These are phyloP conservation scores for Microsporum canis DNA, from an alignment of 2,329 filamentous ascomycete genomes.

Conservation along the genomic window DNA sequence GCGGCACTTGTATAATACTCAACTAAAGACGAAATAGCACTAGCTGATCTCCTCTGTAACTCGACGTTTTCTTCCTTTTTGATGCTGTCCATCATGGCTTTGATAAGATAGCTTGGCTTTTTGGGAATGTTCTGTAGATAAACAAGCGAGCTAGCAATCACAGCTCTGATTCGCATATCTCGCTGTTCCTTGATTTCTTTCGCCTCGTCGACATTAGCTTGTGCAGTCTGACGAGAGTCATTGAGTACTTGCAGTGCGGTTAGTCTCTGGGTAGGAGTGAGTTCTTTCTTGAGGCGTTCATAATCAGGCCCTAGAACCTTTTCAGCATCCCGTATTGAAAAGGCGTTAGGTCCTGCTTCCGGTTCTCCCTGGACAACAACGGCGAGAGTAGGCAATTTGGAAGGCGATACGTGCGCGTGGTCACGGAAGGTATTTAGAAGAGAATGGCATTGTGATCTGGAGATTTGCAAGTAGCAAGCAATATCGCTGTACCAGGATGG, in stretches of 20 bases:
- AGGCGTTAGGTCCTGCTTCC: constrained; percentile 83
- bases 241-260: constrained; percentile 68
- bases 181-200: constrained; percentile 66
- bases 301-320: constrained; percentile 78
- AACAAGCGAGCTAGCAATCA: constrained; percentile 76
- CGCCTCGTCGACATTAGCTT: constrained; percentile 66
- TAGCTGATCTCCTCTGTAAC: constrained; percentile 74
- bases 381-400: constrained; percentile 67
- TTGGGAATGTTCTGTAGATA: constrained; percentile 81
- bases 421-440: constrained; percentile 86
- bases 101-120: constrained; percentile 86
- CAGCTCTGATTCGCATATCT: constrained; percentile 75
- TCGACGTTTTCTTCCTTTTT: constrained; percentile 88
- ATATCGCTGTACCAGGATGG: constrained; percentile 80
- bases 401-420: constrained; percentile 65
- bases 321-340: constrained; percentile 77
- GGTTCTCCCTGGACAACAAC: constrained; percentile 89
- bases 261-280: constrained; percentile 77
- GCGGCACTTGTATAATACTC: constrained; percentile 70
- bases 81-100: constrained; percentile 95
- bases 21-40: constrained; percentile 74
- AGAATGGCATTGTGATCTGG: constrained; percentile 81
- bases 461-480: constrained; percentile 77
- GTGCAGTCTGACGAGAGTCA: constrained; percentile 61
- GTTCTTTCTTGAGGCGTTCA: constrained; percentile 74